Evolutionary conservation across 768 basidiomycete genomes (phyloP).

Genomic region (Termitomyces sp.): DNA sequence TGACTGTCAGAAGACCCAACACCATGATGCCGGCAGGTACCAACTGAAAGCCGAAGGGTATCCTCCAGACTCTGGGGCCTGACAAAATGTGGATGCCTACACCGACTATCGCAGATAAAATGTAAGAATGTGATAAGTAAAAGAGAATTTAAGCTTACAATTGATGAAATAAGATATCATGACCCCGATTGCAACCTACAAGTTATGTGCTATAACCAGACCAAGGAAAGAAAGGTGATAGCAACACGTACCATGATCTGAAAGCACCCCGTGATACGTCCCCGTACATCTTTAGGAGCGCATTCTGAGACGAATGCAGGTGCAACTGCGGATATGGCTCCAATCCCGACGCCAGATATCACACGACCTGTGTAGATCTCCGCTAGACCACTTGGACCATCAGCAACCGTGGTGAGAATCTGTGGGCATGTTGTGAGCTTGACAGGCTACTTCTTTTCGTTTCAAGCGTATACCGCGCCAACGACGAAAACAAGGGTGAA

Average conservation of each 20-base stretch:
- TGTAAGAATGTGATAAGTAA: not conserved
- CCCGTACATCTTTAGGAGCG: slow-evolving; percentile 81
- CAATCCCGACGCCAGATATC: slow-evolving; percentile 77
- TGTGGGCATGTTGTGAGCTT: slow-evolving; percentile 18
- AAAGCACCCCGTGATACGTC: slow-evolving; percentile 81
- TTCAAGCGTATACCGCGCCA: slow-evolving; percentile 54
- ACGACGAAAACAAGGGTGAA: slow-evolving; percentile 65
- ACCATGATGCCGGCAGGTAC: slow-evolving; percentile 73
- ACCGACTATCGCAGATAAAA: slow-evolving; percentile 41
- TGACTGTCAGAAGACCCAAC: slow-evolving; percentile 64
- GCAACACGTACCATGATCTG: slow-evolving; percentile 64
- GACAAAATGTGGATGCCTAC: slow-evolving; percentile 50
- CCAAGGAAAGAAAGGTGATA: not conserved
- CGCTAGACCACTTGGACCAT: slow-evolving; percentile 53
- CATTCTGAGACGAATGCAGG: slow-evolving; percentile 89
- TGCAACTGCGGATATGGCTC: slow-evolving; percentile 75
- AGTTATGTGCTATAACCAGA: not conserved
- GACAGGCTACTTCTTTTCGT: not conserved
- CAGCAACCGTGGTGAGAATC: slow-evolving; percentile 72
- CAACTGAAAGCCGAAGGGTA: slow-evolving; percentile 76
- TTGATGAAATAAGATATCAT: slow-evolving; percentile 86
- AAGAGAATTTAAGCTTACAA: slow-evolving; percentile 42
- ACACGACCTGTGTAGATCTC: slow-evolving; percentile 83
- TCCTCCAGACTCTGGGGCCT: slow-evolving; percentile 56
- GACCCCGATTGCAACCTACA: slow-evolving; percentile 69